Conservation (phyloP, 1,139 yeast species). For the Meyerozyma smithsonii region DNA sequence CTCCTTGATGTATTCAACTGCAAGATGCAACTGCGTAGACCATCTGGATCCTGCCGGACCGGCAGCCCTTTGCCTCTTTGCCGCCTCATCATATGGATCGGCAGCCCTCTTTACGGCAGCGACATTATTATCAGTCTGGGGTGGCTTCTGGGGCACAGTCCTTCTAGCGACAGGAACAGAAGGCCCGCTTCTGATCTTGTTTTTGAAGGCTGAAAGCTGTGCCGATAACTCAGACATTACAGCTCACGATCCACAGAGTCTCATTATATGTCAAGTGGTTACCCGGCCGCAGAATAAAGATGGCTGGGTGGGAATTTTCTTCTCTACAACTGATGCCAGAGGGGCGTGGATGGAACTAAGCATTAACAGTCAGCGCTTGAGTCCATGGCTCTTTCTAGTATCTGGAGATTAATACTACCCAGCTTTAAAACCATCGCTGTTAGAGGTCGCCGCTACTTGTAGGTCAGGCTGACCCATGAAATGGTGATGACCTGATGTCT, state of each 20-base stretch:
- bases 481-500: constrained; percentile 86
- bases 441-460: constrained; percentile 68
- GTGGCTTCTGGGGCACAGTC: constrained; percentile 12
- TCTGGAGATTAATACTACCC: constrained; percentile 13
- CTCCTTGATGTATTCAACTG: constrained; percentile 77
- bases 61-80: constrained; percentile 32
- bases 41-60: constrained; percentile 51
- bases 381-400: not conserved
- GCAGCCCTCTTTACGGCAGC: constrained; percentile 13
- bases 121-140: constrained; percentile 9
- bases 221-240: constrained; percentile 43
- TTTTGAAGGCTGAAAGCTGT: constrained; percentile 46
- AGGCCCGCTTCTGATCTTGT: constrained; percentile 45
- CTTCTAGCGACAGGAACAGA: constrained; percentile 35
- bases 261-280: not conserved
- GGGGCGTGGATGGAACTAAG: not conserved
- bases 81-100: constrained; percentile 31
- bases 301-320: not conserved
- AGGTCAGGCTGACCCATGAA: constrained; percentile 74
- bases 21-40: constrained; percentile 77
- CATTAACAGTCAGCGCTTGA: not conserved
- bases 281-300: not conserved
- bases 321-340: not conserved
- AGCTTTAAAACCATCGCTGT: constrained; percentile 83
- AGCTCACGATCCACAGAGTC: not conserved